A percentile compares a stretch with the other conserved stretches of the same genome.
phyloP scores from a whole-genome alignment of 108 stramenopile species.

The Conticribra guillardii region DNA sequence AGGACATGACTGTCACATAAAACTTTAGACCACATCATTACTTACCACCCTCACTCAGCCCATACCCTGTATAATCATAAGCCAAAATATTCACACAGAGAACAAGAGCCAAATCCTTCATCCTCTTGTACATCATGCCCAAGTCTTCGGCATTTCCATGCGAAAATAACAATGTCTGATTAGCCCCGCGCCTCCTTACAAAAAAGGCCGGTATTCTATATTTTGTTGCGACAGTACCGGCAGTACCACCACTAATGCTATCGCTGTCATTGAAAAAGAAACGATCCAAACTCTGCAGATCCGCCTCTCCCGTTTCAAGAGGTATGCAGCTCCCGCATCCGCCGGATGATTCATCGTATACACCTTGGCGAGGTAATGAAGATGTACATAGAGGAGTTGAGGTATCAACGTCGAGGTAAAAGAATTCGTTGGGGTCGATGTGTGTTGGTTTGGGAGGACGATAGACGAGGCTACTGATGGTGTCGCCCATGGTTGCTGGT shows the following conservation, averaged over 20 bases:
- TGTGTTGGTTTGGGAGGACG: conserved; percentile 51
- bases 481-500: conserved; percentile 45
- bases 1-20: too few species aligned
- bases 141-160: conserved; percentile 87
- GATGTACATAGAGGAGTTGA: conserved; percentile 13
- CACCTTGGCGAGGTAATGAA: not conserved
- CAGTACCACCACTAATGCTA: not conserved
- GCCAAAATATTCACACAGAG: conserved; percentile 76
- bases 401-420: conserved; percentile 47
- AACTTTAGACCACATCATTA: not conserved
- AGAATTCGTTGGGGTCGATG: conserved; percentile 46
- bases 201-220: conserved; percentile 57
- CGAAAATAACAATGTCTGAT: conserved; percentile 63
- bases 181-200: conserved; percentile 44
- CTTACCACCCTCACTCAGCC: conserved; percentile 31
- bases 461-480: conserved; percentile 51
- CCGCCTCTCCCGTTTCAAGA: not conserved
- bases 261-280: not conserved
- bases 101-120: conserved; percentile 53
- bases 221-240: not conserved
- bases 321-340: not conserved
- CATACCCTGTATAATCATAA: conserved; percentile 88
- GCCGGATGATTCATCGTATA: not conserved
- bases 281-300: not conserved
- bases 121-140: conserved; percentile 57